Base-by-base conservation (phyloP, 331 rosid genomes). In the Phaseolus coccineus region DNA sequence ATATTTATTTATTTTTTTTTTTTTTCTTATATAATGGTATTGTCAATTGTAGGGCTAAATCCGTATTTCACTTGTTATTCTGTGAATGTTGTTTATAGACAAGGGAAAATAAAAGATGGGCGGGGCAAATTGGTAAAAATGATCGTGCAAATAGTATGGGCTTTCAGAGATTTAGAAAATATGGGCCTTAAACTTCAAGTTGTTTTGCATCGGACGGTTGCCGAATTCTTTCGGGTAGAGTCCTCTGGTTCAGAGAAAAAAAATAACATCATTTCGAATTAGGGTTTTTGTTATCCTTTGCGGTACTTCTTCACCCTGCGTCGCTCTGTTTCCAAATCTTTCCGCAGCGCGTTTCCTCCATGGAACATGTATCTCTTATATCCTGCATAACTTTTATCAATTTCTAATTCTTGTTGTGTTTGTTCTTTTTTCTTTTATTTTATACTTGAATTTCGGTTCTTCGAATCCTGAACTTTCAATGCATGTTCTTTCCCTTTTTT, bases 251-350 rank as follows among this genome's bases (percentile, higher is more conserved):
- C 7, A 19, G 50, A 37, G 16, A 3, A 42, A 0, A 42, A 12
- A 28, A 12, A 42, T 1, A 42, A 11, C 28, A 19, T 7, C 16
- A 19, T 25, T 19, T 27, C 24, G 13, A 28, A 50, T 65, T 71
- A 82, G 85, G 85, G 82, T 82, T 76, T 27, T 35, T 3, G 22
- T 6, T 19, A 12, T 51, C 2, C 40, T 19, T 5, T 28, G 42
- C 15, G 24, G 13, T n/a, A 8, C 8, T 37, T 24, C 28, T n/a
- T 13, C 39, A 24, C 7, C 6, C 57, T 25, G 13, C 8, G 2
- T 24, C 37, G 15, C 37, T 9, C 19, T 67, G 22, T 25, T 16
- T 46, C 24, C 12, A 1, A 6, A 69, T 37, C 22, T 2, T 16
- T 51, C 2, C 1, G 50, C n/a, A 14, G 66, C 11, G 63, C 8